These are phyloP conservation scores for Ceratopteris richardii DNA, from an alignment of 75 land plant genomes.

Conservation along the genomic window DNA sequence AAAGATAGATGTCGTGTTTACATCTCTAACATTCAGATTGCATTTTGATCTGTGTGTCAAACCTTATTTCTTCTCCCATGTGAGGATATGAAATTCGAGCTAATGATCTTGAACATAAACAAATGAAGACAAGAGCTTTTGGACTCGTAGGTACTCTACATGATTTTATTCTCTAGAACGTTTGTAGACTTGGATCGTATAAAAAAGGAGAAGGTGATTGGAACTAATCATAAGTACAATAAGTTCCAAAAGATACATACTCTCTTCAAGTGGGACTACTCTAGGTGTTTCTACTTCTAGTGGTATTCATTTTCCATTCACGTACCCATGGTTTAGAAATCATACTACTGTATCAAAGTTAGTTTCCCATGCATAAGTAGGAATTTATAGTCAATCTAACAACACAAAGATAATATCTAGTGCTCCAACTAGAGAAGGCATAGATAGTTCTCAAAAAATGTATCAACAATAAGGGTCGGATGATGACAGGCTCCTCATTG, in stretches of 20 bases:
- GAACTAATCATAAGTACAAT: too few relatives aligned
- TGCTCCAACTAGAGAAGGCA: neutral
- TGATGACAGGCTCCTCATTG: too few relatives aligned
- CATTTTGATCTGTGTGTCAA: conserved; percentile 47
- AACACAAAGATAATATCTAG: neutral
- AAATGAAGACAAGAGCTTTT: too few relatives aligned
- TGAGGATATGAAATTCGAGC: conserved; percentile 54
- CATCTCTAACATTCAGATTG: conserved; percentile 58
- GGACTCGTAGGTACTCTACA: too few relatives aligned
- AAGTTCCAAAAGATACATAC: too few relatives aligned
- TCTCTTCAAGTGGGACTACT: too few relatives aligned
- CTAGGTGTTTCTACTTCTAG: too few relatives aligned
- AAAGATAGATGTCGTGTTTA: conserved; percentile 57
- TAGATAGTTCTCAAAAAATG: neutral
- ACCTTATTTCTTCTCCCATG: conserved; percentile 57
- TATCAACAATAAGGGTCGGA: neutral
- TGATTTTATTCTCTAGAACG: too few relatives aligned
- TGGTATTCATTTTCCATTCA: too few relatives aligned
- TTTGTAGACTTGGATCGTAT: too few relatives aligned
- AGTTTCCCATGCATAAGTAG: neutral
- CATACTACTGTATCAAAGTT: neutral
- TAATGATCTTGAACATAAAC: too few relatives aligned
- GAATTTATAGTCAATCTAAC: neutral
- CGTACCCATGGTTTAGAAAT: neutral
- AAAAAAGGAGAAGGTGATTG: too few relatives aligned